These are phyloP conservation scores for Dioscorea dumetorum DNA, from an alignment of 106 monocot species.

Conservation along the genomic window DNA sequence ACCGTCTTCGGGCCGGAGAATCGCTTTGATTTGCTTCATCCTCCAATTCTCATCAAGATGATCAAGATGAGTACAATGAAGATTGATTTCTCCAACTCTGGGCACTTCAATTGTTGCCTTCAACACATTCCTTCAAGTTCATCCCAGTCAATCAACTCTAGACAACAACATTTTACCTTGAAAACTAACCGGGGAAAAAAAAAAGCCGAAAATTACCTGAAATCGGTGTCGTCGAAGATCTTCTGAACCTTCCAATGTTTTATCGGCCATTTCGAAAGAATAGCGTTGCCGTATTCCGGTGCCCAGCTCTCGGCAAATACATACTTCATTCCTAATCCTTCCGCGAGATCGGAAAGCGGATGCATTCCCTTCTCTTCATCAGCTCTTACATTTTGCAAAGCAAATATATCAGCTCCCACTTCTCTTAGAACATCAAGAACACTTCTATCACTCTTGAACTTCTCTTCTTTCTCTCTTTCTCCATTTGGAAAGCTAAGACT, in stretches of 20 bases:
- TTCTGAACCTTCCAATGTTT: slow-evolving; percentile 63
- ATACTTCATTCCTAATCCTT: slow-evolving; percentile 71
- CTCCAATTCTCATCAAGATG: slow-evolving; percentile 91
- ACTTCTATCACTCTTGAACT: slow-evolving; percentile 27
- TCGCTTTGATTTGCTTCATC: slow-evolving; percentile 77
- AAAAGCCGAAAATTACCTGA: slow-evolving; percentile 30
- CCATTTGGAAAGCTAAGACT: slow-evolving; percentile 3
- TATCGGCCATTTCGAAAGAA: slow-evolving; percentile 84
- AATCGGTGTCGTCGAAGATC: slow-evolving; percentile 62
- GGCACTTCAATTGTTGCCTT: slow-evolving; percentile 61
- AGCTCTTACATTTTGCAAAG: slow-evolving; percentile 84
- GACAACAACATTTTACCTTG: too few species aligned
- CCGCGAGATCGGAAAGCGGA: slow-evolving; percentile 78
- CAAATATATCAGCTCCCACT: slow-evolving; percentile 69
- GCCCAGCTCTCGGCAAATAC: slow-evolving; percentile 90
- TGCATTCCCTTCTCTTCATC: slow-evolving; percentile 93
- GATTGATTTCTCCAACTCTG: slow-evolving; percentile 35
- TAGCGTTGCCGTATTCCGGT: slow-evolving; percentile 83
- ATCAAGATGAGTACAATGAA: slow-evolving; percentile 85
- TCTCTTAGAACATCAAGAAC: slow-evolving; percentile 80
- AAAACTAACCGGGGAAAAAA: too few species aligned
- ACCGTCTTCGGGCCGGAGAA: slow-evolving; percentile 44
- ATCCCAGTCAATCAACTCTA: neutral
- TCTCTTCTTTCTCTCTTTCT: neutral
- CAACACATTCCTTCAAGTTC: slow-evolving; percentile 61